Evolutionary conservation across 164 flowering plant genomes (phyloP).

Genomic region (Liriodendron chinense): DNA sequence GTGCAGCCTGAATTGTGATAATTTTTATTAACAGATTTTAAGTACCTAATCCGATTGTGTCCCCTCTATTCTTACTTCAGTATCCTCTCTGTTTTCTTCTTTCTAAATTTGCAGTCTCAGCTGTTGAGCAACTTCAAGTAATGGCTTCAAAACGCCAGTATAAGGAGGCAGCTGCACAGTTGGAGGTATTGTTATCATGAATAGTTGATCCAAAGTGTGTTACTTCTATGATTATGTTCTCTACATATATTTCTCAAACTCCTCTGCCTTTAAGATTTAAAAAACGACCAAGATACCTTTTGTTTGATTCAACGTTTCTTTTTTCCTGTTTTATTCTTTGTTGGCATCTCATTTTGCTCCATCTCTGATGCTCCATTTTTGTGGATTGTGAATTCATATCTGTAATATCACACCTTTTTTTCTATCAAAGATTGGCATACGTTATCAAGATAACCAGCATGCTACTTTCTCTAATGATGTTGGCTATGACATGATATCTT

Average conservation of each 20-base stretch:
- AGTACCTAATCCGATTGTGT: slow-evolving; percentile 5
- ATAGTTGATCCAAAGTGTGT: neutral
- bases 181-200: slow-evolving; percentile 57
- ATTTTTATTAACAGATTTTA: slow-evolving; percentile 4
- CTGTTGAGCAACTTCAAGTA: slow-evolving; percentile 97
- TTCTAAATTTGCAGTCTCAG: slow-evolving; percentile 62
- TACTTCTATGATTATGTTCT: neutral
- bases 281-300: neutral
- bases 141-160: slow-evolving; percentile 97
- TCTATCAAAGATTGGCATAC: too few species aligned
- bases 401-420: neutral
- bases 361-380: neutral
- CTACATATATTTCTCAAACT: neutral
- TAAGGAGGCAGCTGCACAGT: slow-evolving; percentile 96
- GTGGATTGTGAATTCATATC: neutral
- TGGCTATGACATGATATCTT: too few species aligned
- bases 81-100: slow-evolving; percentile 4
- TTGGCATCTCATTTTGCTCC: neutral
- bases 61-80: neutral
- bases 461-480: too few species aligned
- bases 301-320: neutral
- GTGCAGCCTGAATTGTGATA: neutral
- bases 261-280: neutral
- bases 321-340: neutral
- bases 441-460: neutral